Evolutionary conservation across 768 basidiomycete genomes (phyloP).

Genomic region (Zangia roseola): DNA sequence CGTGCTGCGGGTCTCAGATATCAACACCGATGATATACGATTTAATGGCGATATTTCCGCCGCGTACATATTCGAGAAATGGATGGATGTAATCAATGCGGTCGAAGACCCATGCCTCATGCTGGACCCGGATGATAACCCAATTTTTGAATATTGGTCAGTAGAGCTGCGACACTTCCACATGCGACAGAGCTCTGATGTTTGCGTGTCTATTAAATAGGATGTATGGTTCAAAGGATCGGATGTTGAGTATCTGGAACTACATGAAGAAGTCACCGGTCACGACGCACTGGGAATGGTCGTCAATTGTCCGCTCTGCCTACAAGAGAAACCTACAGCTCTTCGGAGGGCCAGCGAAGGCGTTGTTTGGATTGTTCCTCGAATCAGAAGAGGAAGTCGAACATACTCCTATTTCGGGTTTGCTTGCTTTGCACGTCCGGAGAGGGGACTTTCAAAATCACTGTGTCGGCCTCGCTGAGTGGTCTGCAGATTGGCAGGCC

Average conservation of each 20-base stretch:
- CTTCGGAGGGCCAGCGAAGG: constrained; percentile 11
- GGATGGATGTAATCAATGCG: constrained; percentile 35
- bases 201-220: constrained; percentile 17
- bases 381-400: constrained; percentile 1
- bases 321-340: constrained; percentile 31
- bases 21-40: constrained; percentile 31
- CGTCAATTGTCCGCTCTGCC: constrained; percentile 32
- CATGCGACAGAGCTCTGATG: neutral
- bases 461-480: constrained; percentile 39
- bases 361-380: neutral
- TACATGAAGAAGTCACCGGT: constrained; percentile 34
- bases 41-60: constrained; percentile 27
- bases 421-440: constrained; percentile 51
- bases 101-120: constrained; percentile 42
- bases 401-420: constrained; percentile 32
- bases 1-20: constrained; percentile 27
- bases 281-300: constrained; percentile 38
- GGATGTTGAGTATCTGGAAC: constrained; percentile 37
- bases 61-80: constrained; percentile 34
- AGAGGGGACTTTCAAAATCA: constrained; percentile 50
- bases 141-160: constrained; percentile 39
- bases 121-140: constrained; percentile 22
- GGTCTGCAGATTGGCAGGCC: constrained; percentile 38
- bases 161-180: constrained; percentile 1
- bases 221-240: constrained; percentile 31